These are phyloP conservation scores for Clarireedia homoeocarpa DNA, from an alignment of 2,329 filamentous ascomycete species.

Conservation along the genomic window DNA sequence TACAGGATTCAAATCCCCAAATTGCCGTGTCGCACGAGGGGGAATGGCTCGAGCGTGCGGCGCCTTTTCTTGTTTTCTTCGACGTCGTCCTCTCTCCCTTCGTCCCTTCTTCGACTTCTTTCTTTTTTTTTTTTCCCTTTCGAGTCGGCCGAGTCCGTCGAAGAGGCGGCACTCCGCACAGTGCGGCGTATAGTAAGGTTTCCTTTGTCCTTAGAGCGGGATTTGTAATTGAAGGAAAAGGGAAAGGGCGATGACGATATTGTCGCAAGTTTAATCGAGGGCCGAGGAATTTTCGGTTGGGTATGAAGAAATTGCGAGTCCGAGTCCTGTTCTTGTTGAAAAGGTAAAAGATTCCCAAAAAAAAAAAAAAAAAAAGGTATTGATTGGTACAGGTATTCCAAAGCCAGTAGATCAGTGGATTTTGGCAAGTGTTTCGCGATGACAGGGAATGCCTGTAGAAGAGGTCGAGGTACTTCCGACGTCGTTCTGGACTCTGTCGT, in stretches of 20 bases:
- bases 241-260: not conserved
- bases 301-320: not conserved
- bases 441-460: constrained; percentile 14
- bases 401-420: not conserved
- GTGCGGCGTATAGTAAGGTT: not conserved
- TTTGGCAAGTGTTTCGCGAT: constrained; percentile 16
- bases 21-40: constrained; percentile 8
- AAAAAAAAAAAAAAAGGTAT: not conserved
- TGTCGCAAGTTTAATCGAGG: not conserved
- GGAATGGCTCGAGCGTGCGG: constrained; percentile 6
- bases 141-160: not conserved
- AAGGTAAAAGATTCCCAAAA: not conserved
- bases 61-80: not conserved
- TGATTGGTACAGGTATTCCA: not conserved
- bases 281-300: not conserved
- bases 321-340: not conserved
- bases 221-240: not conserved
- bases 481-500: constrained; percentile 1
- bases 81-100: not conserved
- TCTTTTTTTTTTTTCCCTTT: not conserved
- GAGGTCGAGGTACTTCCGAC: not conserved
- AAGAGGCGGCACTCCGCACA: too few relatives aligned
- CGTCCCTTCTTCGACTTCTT: not conserved
- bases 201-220: not conserved
- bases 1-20: not conserved